These are phyloP conservation scores for Amylocystis lapponica DNA, from an alignment of 768 basidiomycete genomes.

Conservation along the genomic window DNA sequence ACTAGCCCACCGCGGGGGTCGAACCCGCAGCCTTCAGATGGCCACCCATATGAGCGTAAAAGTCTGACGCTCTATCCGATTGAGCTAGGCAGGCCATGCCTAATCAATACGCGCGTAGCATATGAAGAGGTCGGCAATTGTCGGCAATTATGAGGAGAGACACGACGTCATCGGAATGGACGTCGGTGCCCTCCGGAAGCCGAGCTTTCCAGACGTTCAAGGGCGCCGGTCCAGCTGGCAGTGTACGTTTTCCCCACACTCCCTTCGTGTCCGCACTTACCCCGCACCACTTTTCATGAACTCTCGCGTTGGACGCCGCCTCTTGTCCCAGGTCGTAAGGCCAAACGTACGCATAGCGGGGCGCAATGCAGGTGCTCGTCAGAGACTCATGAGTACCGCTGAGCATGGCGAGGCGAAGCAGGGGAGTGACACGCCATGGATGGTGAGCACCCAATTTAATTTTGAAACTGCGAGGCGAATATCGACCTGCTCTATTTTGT, in stretches of 20 bases:
- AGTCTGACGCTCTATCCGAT: slow-evolving; percentile 67
- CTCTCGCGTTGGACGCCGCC: slow-evolving; percentile 16
- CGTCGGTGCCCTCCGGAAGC: slow-evolving; percentile 5
- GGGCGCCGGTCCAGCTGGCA: slow-evolving; percentile 2
- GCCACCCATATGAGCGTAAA: slow-evolving; percentile 31
- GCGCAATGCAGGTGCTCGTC: slow-evolving; percentile 8
- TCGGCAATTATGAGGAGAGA: neutral
- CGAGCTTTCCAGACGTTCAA: slow-evolving; percentile 1
- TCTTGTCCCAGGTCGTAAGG: slow-evolving; percentile 11
- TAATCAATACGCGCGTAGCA: too few relatives aligned
- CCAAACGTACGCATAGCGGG: slow-evolving; percentile 12
- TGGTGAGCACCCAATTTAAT: slow-evolving; percentile 7
- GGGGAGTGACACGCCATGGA: slow-evolving; percentile 20
- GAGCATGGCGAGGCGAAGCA: slow-evolving; percentile 9
- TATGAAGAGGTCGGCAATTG: too few relatives aligned
- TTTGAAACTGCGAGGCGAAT: too few relatives aligned
- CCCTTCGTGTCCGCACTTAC: slow-evolving; percentile 1
- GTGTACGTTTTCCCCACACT: neutral
- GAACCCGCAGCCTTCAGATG: slow-evolving; percentile 84
- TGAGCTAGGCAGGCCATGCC: slow-evolving; percentile 51
- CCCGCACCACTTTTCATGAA: slow-evolving; percentile 12
- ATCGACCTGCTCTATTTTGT: neutral
- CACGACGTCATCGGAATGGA: slow-evolving; percentile 6
- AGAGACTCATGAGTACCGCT: slow-evolving; percentile 17
- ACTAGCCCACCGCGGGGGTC: slow-evolving; percentile 78